Evolutionary conservation across 805 yeast species (phyloP).

Genomic region (Candida morakotiae): DNA sequence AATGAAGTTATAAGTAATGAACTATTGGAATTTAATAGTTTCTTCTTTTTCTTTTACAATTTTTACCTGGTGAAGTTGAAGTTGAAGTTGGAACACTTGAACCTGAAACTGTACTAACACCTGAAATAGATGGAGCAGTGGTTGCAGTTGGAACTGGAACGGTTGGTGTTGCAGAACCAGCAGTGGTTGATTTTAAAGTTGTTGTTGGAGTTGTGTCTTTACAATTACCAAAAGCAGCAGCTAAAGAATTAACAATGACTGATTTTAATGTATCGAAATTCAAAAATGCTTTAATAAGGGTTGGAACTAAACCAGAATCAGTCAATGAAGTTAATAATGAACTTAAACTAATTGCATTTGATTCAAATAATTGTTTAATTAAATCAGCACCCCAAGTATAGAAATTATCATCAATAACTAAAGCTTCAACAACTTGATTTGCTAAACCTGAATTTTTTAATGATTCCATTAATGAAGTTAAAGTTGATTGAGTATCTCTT

Average conservation of each 20-base stretch:
- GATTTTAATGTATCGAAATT: slow-evolving; percentile 34
- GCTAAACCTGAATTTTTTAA: slow-evolving; percentile 42
- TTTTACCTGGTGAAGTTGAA: slow-evolving; percentile 9
- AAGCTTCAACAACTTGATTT: slow-evolving; percentile 30
- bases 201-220: slow-evolving; percentile 24
- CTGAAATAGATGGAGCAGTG: slow-evolving; percentile 5
- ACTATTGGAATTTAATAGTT: slow-evolving; percentile 12
- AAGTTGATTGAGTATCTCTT: slow-evolving; percentile 15
- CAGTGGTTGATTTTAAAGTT: slow-evolving; percentile 10
- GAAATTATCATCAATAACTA: slow-evolving; percentile 34
- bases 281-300: slow-evolving; percentile 35
- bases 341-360: slow-evolving; percentile 23
- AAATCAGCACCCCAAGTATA: slow-evolving; percentile 36
- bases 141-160: slow-evolving; percentile 4
- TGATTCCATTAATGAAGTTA: slow-evolving; percentile 38
- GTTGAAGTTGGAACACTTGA: neutral
- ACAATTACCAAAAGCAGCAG: slow-evolving; percentile 39
- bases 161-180: slow-evolving; percentile 13
- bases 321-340: slow-evolving; percentile 25
- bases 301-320: slow-evolving; percentile 35
- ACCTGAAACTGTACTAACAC: neutral
- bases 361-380: slow-evolving; percentile 25
- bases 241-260: slow-evolving; percentile 39
- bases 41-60: slow-evolving; percentile 23
- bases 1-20: too few species aligned